Base-by-base conservation (phyloP, 192 early-diverging fungal genomes). In the Allomyces macrogynus region DNA sequence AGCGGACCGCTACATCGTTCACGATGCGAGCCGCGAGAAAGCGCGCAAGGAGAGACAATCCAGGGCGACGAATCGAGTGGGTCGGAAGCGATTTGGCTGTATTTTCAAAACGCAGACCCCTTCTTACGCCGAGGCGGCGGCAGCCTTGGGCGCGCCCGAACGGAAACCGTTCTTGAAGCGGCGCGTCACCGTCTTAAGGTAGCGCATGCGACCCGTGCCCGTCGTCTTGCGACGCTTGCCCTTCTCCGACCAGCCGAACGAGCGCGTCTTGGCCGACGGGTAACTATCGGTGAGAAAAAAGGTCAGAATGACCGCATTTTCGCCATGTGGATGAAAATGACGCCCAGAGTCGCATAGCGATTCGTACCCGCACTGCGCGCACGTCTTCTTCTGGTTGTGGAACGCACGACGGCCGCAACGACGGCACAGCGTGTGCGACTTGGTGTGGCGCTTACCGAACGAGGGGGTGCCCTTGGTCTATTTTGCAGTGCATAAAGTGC, bases 301-400 rank as follows among this genome's bases (percentile, higher is more conserved):
- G 0, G 32, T 40, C 7, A 40, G 32, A 40, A 40, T 27, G 4
- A 40, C 32, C 7, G 32, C 7, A 8, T 7, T 40, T 40, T 8
- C 32, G n/a, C n/a, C n/a, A n/a, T n/a, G n/a, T n/a, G 7, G 4
- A 40, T 7, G n/a, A 40, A 40, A 40, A 40, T 7, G 32, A 40
- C 32, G 32, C 32, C 32, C 32, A 40, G 32, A 2, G 32, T 40
- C 32, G n/a, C 4, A 7, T 8, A 0, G 4, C 4, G 4, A 7
- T 7, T 40, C 32, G 32, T 40, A 40, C 65, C 91, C 93, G 82
- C 95, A 99, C 75, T 91, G 90, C 74, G 92, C 91, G 80, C 95
- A 99, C 60, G 91, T 95, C 90, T 99, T 99, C 91, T 99, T 99
- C 83, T 96, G 93, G 86, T 89, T 92, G 88, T 99, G 95, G 89